Conservation (phyloP, 1,284 basidiomycete species). For the Ceratobasidium sp. region DNA sequence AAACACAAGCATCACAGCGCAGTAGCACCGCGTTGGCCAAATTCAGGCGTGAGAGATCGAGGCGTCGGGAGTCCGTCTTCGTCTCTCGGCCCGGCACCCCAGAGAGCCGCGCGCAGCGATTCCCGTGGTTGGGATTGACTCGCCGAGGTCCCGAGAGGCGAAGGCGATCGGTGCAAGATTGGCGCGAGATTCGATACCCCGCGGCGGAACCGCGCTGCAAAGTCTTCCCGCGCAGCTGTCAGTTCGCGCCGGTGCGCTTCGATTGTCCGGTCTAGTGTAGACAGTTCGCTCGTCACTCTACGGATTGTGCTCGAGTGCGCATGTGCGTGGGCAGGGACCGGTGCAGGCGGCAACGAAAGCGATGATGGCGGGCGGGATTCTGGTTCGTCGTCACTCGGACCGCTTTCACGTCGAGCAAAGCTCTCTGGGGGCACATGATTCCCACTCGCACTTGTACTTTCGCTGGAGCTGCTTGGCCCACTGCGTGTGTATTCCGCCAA, state of each 20-base stretch:
- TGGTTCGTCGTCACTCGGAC: constrained; percentile 19
- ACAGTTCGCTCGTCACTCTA: constrained; percentile 39
- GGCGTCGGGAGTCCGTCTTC: constrained; percentile 41
- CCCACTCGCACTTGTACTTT: constrained; percentile 1
- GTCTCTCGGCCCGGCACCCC: constrained; percentile 36
- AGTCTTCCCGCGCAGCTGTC: constrained; percentile 35
- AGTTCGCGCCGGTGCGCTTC: constrained; percentile 35
- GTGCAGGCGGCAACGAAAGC: constrained; percentile 27
- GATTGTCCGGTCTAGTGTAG: constrained; percentile 34
- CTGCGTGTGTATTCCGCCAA: constrained; percentile 11
- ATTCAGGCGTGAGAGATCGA: constrained; percentile 40
- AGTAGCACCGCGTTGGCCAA: constrained; percentile 20
- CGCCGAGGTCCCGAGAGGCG: constrained; percentile 2
- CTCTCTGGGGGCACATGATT: constrained; percentile 38
- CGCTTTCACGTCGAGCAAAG: constrained; percentile 36
- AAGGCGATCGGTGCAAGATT: constrained; percentile 21
- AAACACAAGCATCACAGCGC: constrained; percentile 12
- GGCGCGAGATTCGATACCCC: constrained; percentile 35
- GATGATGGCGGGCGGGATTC: constrained; percentile 7
- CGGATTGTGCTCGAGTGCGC: constrained; percentile 33
- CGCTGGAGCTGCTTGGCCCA: neutral
- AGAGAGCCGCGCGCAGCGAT: constrained; percentile 35
- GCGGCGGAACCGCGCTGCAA: constrained; percentile 37
- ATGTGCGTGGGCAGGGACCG: constrained; percentile 36
- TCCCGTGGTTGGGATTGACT: constrained; percentile 30